These are phyloP conservation scores for Erodium texanum DNA, from an alignment of 441 rosid species.

Conservation along the genomic window DNA sequence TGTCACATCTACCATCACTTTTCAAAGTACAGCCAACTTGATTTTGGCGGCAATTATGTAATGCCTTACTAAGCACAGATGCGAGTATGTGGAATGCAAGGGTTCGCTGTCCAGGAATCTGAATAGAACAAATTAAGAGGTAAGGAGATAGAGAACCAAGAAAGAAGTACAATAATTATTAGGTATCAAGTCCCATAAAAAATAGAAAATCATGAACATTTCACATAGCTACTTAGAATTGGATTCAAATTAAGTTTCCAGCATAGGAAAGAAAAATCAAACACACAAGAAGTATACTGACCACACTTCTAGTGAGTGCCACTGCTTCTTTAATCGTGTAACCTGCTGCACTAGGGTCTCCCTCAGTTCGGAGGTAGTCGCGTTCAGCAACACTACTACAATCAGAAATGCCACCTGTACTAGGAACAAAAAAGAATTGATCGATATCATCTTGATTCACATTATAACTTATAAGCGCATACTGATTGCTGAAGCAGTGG, in stretches of 20 bases:
- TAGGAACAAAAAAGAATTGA: slow-evolving; percentile 8
- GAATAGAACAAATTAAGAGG: slow-evolving; percentile 25
- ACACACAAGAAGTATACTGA: slow-evolving; percentile 27
- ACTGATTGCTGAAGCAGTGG: not conserved
- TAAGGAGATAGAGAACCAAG: not conserved
- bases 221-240: slow-evolving; percentile 6
- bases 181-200: not conserved
- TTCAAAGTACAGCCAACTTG: slow-evolving; percentile 33
- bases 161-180: slow-evolving; percentile 1
- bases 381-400: slow-evolving; percentile 52
- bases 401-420: slow-evolving; percentile 36
- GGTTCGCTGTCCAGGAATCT: slow-evolving; percentile 83
- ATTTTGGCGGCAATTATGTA: slow-evolving; percentile 35
- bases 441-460: not conserved
- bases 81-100: slow-evolving; percentile 72
- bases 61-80: slow-evolving; percentile 66
- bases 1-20: slow-evolving; percentile 25
- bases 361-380: slow-evolving; percentile 78
- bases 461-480: not conserved
- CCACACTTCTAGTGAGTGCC: slow-evolving; percentile 74
- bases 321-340: slow-evolving; percentile 87
- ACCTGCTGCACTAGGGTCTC: slow-evolving; percentile 87
- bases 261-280: slow-evolving; percentile 4
- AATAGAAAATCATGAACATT: not conserved
- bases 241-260: slow-evolving; percentile 5